Conservation (phyloP, 345 rosid genomes). For the Pugionium dolabratum region DNA sequence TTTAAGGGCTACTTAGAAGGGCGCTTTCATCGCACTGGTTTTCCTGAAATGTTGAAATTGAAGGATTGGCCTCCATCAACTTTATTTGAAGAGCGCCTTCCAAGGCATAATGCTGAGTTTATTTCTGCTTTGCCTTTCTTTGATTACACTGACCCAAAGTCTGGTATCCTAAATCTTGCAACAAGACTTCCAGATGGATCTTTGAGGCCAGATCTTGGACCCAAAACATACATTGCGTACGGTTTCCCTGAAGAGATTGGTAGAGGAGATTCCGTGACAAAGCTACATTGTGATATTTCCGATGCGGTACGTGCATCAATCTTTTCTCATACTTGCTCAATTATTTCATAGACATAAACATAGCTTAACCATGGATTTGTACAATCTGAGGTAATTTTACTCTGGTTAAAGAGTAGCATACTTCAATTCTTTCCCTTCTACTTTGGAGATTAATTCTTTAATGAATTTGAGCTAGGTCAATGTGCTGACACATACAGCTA, state of each 20-base stretch:
- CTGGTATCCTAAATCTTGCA: slow-evolving; percentile 64
- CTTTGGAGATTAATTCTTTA: neutral
- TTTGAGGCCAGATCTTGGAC: slow-evolving; percentile 86
- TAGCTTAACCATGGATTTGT: neutral
- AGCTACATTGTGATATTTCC: slow-evolving; percentile 84
- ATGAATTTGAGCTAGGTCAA: slow-evolving; percentile 28
- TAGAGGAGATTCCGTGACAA: slow-evolving; percentile 83
- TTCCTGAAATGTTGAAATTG: slow-evolving; percentile 74
- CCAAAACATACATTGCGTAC: slow-evolving; percentile 79
- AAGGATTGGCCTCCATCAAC: slow-evolving; percentile 89
- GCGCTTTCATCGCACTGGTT: slow-evolving; percentile 10
- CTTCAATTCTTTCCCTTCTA: neutral
- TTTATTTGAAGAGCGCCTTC: slow-evolving; percentile 57
- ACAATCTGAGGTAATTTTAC: neutral
- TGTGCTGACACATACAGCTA: slow-evolving; percentile 39
- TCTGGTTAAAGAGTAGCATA: neutral
- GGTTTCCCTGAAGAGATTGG: slow-evolving; percentile 71
- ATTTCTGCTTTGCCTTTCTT: slow-evolving; percentile 61
- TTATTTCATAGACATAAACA: slow-evolving; percentile 1
- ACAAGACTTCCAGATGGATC: slow-evolving; percentile 52
- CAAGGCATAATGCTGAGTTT: slow-evolving; percentile 73
- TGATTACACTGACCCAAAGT: slow-evolving; percentile 65
- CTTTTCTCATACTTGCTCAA: neutral
- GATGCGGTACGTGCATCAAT: slow-evolving; percentile 57
- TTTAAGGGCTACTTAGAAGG: slow-evolving; percentile 58